phyloP scores from a whole-genome alignment of 257 asterid genomes.

The Cruciata laevipes region DNA sequence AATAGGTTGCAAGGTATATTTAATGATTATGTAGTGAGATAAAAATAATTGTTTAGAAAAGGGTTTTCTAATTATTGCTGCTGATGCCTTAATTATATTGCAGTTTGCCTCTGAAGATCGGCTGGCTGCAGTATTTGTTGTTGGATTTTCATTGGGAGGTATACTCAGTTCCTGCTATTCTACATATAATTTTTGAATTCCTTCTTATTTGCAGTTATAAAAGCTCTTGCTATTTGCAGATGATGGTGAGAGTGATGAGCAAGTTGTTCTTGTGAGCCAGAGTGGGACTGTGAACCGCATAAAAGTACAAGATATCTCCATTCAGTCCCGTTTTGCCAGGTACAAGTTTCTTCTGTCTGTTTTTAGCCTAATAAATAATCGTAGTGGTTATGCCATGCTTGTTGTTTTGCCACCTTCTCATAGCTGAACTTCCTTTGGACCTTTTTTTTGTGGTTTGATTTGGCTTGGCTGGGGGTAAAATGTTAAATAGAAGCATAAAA shows the following conservation, averaged over 20 bases:
- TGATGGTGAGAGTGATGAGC: slow-evolving; percentile 94
- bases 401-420: not conserved
- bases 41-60: not conserved
- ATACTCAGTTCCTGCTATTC: not conserved
- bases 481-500: not conserved
- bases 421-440: not conserved
- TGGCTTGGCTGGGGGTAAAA: not conserved
- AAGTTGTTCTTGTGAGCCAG: slow-evolving; percentile 94
- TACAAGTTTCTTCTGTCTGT: slow-evolving; percentile 12
- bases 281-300: slow-evolving; percentile 97
- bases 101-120: slow-evolving; percentile 79
- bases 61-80: not conserved
- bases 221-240: slow-evolving; percentile 35
- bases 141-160: slow-evolving; percentile 89
- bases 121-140: slow-evolving; percentile 84
- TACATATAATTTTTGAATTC: not conserved
- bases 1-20: slow-evolving; percentile 79
- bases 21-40: not conserved
- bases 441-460: not conserved
- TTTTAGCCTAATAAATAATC: not conserved
- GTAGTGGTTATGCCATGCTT: not conserved
- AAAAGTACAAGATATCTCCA: slow-evolving; percentile 86
- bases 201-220: slow-evolving; percentile 13
- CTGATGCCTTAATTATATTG: not conserved
- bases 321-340: slow-evolving; percentile 97